These are phyloP conservation scores for Bassia scoparia DNA, from an alignment of 148 eudicot genomes.

Conservation along the genomic window DNA sequence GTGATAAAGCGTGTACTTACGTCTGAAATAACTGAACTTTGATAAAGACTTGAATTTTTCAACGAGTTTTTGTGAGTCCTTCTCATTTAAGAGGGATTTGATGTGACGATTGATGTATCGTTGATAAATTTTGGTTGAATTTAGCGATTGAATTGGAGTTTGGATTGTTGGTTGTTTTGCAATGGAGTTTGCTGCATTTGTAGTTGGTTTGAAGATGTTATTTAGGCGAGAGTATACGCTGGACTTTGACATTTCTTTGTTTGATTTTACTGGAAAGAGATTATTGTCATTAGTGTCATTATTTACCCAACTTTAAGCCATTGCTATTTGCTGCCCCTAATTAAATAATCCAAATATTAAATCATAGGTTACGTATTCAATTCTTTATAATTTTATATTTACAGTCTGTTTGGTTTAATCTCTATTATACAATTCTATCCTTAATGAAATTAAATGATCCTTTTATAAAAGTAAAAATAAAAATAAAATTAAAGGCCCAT, in stretches of 20 bases:
- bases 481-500: no score
- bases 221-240: slow-evolving; percentile 7
- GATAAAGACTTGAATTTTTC: slow-evolving; percentile 23
- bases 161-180: slow-evolving; percentile 5
- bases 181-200: background rate
- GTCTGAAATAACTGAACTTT: background rate
- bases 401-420: no score
- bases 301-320: no score
- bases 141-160: background rate
- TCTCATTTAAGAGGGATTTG: slow-evolving; percentile 15
- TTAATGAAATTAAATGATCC: no score
- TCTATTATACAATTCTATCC: no score
- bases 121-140: background rate
- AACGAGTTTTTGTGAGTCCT: slow-evolving; percentile 8
- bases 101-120: background rate
- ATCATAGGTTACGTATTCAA: no score
- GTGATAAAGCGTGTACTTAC: background rate
- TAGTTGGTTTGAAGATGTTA: slow-evolving; percentile 12
- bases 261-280: no score
- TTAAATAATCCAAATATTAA: no score
- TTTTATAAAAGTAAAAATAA: no score
- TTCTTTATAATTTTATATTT: no score
- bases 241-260: slow-evolving; percentile 13
- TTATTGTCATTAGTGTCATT: no score
- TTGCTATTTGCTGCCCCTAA: no score